Evolutionary conservation across 371 early-diverging fungal genomes (phyloP).

Genomic region (Funneliformis caledonium): DNA sequence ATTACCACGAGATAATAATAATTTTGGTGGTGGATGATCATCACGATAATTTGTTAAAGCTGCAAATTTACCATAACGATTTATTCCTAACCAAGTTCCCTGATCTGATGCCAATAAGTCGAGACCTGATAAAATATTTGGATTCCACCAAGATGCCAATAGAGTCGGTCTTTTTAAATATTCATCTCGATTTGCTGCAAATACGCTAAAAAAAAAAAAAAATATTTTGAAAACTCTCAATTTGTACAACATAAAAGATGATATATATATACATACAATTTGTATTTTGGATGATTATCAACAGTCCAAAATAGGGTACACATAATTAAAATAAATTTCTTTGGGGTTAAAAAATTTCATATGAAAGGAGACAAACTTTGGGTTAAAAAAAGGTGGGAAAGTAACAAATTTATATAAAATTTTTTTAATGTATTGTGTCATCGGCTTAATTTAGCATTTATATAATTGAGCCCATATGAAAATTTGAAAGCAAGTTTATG

Average conservation of each 20-base stretch:
- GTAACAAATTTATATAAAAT: too few species aligned
- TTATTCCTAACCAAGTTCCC: constrained; percentile 65
- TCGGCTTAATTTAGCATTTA: too few species aligned
- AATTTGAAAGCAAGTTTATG: too few species aligned
- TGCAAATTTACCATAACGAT: constrained; percentile 53
- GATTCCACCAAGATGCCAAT: constrained; percentile 57
- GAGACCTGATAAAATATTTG: constrained; percentile 51
- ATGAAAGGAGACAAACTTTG: too few species aligned
- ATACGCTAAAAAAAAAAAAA: constrained; percentile 47
- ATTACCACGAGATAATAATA: constrained; percentile 51
- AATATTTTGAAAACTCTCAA: background rate
- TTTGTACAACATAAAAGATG: background rate
- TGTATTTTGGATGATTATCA: constrained; percentile 51
- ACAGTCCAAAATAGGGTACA: constrained; percentile 60
- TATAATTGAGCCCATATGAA: too few species aligned
- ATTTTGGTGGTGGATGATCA: constrained; percentile 12
- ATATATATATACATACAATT: constrained; percentile 48
- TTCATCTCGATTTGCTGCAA: constrained; percentile 65
- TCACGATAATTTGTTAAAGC: constrained; percentile 62
- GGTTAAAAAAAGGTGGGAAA: too few species aligned
- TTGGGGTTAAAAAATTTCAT: too few species aligned
- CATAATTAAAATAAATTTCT: constrained; percentile 43
- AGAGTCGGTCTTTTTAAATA: constrained; percentile 54
- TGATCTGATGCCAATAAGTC: constrained; percentile 47
- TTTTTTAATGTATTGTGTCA: too few species aligned